A percentile compares a stretch with the other conserved stretches of the same genome.
phyloP scores from a whole-genome alignment of 441 rosid species.

The Syzygium malaccense region DNA sequence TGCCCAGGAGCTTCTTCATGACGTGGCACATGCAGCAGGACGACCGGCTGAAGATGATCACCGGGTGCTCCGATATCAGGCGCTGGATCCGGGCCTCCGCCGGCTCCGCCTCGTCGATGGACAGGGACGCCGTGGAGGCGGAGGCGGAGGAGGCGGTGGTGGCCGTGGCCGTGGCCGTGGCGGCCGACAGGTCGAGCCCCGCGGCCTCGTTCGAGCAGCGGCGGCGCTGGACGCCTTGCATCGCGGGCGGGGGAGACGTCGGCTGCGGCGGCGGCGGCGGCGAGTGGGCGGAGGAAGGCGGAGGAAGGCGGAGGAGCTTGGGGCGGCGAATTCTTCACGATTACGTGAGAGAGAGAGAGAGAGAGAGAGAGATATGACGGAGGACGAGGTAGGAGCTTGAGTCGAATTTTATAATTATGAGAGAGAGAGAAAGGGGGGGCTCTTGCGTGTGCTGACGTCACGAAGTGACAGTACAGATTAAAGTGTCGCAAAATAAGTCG shows the following conservation, averaged over 20 bases:
- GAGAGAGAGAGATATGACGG: background rate
- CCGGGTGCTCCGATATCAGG: slow-evolving; percentile 78
- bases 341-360: background rate
- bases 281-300: background rate
- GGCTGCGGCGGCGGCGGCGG: background rate
- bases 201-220: slow-evolving; percentile 34
- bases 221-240: slow-evolving; percentile 53
- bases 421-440: background rate
- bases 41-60: slow-evolving; percentile 73
- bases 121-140: slow-evolving; percentile 26
- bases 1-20: slow-evolving; percentile 69
- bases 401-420: background rate
- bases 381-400: background rate
- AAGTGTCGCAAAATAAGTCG: background rate
- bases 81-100: slow-evolving; percentile 67
- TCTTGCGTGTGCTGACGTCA: background rate
- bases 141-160: slow-evolving; percentile 15
- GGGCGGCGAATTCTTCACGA: background rate
- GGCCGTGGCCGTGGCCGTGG: background rate
- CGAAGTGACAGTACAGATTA: background rate
- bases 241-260: slow-evolving; percentile 18
- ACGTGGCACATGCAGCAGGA: slow-evolving; percentile 96
- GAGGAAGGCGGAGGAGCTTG: background rate
- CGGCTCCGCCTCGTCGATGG: slow-evolving; percentile 73
- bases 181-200: slow-evolving; percentile 33